Conservation (phyloP, 768 basidiomycete genomes). For the Gyrodon lividus region DNA sequence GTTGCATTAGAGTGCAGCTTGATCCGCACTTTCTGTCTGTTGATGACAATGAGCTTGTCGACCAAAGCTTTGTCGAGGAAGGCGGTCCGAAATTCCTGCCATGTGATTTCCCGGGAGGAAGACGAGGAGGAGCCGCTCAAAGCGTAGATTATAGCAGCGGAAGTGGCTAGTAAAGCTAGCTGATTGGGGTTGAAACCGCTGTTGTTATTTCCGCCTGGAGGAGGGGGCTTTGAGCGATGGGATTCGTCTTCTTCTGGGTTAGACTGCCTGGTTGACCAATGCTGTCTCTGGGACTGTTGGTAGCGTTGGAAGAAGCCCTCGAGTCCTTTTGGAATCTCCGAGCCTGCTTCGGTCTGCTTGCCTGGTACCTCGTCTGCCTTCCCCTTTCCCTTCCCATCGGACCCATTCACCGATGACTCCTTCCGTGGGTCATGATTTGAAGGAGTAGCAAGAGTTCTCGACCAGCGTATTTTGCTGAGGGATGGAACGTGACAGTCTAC, state of each 20-base stretch:
- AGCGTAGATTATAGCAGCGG: conserved; percentile 64
- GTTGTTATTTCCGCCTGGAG: conserved; percentile 42
- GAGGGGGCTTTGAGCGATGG: conserved; percentile 49
- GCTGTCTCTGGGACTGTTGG: conserved; percentile 38
- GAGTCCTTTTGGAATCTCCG: conserved; percentile 60
- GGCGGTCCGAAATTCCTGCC: conserved; percentile 98
- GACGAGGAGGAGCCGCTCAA: conserved; percentile 47
- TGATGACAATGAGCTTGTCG: conserved; percentile 89
- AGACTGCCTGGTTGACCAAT: conserved; percentile 27
- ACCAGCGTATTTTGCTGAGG: conserved; percentile 28
- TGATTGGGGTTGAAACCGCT: conserved; percentile 58
- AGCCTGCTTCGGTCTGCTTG: conserved; percentile 24
- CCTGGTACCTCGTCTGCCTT: conserved; percentile 37
- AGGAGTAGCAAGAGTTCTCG: conserved; percentile 51
- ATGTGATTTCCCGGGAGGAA: conserved; percentile 88
- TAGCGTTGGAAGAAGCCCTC: conserved; percentile 81
- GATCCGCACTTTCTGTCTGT: conserved; percentile 86
- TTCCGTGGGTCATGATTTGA: conserved; percentile 31
- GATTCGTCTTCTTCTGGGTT: conserved; percentile 30
- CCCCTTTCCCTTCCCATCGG: conserved; percentile 32
- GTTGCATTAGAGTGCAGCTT: conserved; percentile 90
- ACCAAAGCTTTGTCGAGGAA: conserved; percentile 97
- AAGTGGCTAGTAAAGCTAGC: conserved; percentile 55
- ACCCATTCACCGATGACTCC: conserved; percentile 24
- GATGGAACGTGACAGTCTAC: conserved; percentile 41